A percentile compares a stretch with the other conserved stretches of the same genome.
Conservation (phyloP, 176 grass and related monocot species). For the Oryza glumipatula region DNA sequence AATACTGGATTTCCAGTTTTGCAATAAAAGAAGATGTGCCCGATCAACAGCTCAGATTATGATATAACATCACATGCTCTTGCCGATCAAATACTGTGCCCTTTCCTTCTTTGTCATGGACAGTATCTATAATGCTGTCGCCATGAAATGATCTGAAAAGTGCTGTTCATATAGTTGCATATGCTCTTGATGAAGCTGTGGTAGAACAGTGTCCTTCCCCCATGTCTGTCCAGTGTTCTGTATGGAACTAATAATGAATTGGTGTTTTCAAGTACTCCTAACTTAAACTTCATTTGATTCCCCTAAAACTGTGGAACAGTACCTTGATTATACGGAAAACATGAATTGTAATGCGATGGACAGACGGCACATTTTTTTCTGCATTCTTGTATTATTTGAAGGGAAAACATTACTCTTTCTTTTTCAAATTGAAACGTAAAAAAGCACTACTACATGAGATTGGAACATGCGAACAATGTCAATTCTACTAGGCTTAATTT, state of each 20-base stretch:
- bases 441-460: background rate
- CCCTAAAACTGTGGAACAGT: constrained; percentile 1
- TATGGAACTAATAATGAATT: constrained; percentile 6
- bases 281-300: background rate
- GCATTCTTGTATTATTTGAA: constrained; percentile 6
- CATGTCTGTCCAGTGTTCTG: constrained; percentile 1
- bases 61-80: background rate
- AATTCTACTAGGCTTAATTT: background rate
- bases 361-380: background rate
- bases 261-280: background rate
- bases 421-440: background rate
- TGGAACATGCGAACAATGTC: background rate
- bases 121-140: background rate
- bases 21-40: background rate
- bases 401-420: constrained; percentile 11
- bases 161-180: constrained; percentile 7
- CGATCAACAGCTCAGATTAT: background rate
- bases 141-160: background rate
- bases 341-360: background rate
- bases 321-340: background rate
- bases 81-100: background rate
- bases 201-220: constrained; percentile 1
- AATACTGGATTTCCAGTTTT: constrained; percentile 1
- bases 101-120: background rate
- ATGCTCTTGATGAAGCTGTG: constrained; percentile 19